Conservation (phyloP, 2,329 filamentous ascomycete species). For the Teratosphaeria viscida region DNA sequence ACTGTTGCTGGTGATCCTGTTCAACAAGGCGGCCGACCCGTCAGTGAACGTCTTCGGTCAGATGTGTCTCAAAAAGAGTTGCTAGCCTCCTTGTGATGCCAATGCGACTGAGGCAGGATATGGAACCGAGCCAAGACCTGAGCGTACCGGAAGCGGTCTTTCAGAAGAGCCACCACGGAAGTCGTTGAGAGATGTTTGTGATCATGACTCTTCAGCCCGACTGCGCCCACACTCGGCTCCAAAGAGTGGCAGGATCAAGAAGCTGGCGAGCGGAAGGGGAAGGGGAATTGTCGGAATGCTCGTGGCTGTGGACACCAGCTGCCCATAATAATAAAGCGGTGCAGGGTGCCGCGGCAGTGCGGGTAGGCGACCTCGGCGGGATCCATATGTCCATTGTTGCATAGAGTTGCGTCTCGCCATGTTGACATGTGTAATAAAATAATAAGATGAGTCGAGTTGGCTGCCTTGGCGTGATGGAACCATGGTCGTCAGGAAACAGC, state of each 20-base stretch:
- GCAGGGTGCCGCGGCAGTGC: constrained; percentile 15
- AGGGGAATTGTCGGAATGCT: constrained; percentile 25
- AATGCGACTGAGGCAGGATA: neutral
- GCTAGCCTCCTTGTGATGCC: neutral
- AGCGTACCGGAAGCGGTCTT: neutral
- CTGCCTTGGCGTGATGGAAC: neutral
- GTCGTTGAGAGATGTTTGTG: too few relatives aligned
- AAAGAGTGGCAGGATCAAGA: constrained; percentile 62
- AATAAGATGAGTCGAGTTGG: neutral
- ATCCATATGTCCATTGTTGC: constrained; percentile 18
- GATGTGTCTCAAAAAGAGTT: neutral
- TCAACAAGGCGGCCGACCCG: neutral
- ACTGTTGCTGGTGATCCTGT: constrained; percentile 64
- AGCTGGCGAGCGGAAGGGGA: constrained; percentile 40
- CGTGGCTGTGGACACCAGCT: constrained; percentile 17
- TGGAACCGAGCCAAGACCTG: neutral
- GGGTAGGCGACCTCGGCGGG: constrained; percentile 20
- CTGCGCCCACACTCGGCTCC: constrained; percentile 27
- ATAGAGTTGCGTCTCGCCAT: constrained; percentile 16
- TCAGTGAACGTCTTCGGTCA: neutral
- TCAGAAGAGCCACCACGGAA: neutral
- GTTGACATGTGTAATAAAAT: too few relatives aligned
- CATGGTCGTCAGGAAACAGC: neutral
- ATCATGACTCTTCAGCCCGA: neutral
- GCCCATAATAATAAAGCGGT: constrained; percentile 12